Percentiles rank a stretch among this genome's conserved stretches.
These are phyloP conservation scores for Talinum fruticosum DNA, from an alignment of 148 eudicot genomes.

Conservation along the genomic window DNA sequence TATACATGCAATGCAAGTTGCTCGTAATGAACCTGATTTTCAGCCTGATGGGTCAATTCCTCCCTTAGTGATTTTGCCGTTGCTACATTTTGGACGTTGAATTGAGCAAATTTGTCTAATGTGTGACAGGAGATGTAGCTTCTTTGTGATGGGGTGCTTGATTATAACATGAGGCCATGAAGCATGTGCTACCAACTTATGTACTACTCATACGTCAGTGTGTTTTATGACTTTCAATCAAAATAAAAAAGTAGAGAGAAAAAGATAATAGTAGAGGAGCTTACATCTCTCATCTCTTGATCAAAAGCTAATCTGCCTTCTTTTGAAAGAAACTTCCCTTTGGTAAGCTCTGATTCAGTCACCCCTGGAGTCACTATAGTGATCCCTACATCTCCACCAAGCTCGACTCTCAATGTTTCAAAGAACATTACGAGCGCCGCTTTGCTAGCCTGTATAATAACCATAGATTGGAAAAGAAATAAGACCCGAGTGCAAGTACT, in stretches of 20 bases:
- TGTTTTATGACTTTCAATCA: not conserved
- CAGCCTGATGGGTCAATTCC: not conserved
- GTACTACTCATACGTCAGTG: not conserved
- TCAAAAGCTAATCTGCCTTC: slow-evolving; percentile 45
- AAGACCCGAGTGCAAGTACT: not conserved
- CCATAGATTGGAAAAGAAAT: not conserved
- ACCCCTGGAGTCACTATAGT: slow-evolving; percentile 62
- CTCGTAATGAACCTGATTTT: not conserved
- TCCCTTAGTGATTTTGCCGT: not conserved
- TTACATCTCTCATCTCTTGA: slow-evolving; percentile 57
- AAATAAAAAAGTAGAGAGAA: not conserved
- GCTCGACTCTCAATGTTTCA: slow-evolving; percentile 57
- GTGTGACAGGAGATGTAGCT: not conserved
- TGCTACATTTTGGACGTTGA: not conserved
- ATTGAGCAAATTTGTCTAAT: not conserved
- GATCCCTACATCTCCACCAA: slow-evolving; percentile 44
- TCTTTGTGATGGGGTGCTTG: not conserved
- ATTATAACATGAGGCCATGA: not conserved
- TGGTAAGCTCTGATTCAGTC: slow-evolving; percentile 62
- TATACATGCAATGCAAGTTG: not conserved
- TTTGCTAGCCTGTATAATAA: slow-evolving; percentile 54
- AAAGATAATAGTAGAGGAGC: not conserved
- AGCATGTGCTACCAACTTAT: no score
- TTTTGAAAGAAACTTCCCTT: slow-evolving; percentile 45
- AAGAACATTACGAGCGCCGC: slow-evolving; percentile 54